Percentiles rank a stretch among this genome's conserved stretches.
Conservation (phyloP, 106 monocot genomes). For the Dendrobium catenatum region DNA sequence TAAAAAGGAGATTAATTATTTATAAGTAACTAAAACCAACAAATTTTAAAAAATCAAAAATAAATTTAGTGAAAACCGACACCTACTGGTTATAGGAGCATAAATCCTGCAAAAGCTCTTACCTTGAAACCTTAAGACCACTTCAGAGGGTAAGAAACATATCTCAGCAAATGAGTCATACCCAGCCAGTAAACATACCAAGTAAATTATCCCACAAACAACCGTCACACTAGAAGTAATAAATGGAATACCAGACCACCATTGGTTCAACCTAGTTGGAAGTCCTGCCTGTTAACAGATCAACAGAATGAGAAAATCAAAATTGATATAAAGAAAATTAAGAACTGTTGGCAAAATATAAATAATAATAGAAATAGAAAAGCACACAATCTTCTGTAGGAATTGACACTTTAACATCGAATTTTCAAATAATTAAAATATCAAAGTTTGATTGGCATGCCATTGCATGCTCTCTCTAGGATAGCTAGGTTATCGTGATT, state of each 20-base stretch:
- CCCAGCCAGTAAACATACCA: constrained; percentile 55
- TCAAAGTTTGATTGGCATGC: not conserved
- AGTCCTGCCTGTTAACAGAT: constrained; percentile 40
- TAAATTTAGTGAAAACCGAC: not conserved
- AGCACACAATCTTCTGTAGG: not conserved
- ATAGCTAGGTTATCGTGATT: not conserved
- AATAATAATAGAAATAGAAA: not conserved
- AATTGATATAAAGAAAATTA: not conserved
- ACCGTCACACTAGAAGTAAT: constrained; percentile 59
- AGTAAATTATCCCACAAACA: constrained; percentile 48
- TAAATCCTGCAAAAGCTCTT: not conserved
- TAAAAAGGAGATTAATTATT: not conserved
- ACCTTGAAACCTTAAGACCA: constrained; percentile 63
- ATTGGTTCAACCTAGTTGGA: constrained; percentile 59
- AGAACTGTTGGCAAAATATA: not conserved
- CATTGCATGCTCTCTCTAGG: not conserved
- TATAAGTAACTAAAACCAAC: not conserved
- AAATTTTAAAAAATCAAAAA: not conserved
- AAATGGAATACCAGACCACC: constrained; percentile 65
- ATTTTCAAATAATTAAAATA: not conserved
- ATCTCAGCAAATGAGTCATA: constrained; percentile 62
- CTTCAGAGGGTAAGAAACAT: constrained; percentile 62
- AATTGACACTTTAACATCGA: not conserved
- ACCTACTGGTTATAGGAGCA: not conserved
- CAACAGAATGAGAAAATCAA: constrained; percentile 2